These are phyloP conservation scores for Aurifilum marmelostoma DNA, from an alignment of 2,329 filamentous ascomycete species.

Conservation along the genomic window DNA sequence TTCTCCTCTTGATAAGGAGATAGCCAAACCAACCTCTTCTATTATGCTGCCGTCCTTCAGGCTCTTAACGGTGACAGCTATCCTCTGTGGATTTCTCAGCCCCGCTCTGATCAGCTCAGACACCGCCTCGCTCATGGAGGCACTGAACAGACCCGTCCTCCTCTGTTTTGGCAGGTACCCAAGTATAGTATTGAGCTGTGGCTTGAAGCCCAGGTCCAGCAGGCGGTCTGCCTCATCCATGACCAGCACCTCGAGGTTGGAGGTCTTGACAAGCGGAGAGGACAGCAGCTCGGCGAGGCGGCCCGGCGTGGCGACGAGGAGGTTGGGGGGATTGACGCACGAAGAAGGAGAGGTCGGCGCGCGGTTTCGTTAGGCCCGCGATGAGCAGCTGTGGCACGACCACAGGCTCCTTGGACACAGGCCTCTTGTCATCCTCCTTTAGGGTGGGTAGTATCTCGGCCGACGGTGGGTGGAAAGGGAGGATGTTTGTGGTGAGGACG, in stretches of 20 bases:
- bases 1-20: not conserved
- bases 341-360: conserved; percentile 86
- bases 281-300: conserved; percentile 84
- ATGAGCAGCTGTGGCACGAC: conserved; percentile 86
- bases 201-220: conserved; percentile 91
- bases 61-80: conserved; percentile 88
- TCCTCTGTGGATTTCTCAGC: conserved; percentile 90
- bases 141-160: conserved; percentile 90
- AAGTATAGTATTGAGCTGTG: conserved; percentile 84
- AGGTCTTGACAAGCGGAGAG: conserved; percentile 85
- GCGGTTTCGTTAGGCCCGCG: conserved; percentile 76
- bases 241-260: conserved; percentile 88
- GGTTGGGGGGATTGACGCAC: conserved; percentile 81
- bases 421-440: conserved; percentile 55
- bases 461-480: conserved; percentile 83
- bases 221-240: conserved; percentile 94
- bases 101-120: conserved; percentile 91
- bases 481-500: conserved; percentile 69
- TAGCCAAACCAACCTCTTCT: conserved; percentile 56
- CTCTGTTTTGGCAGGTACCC: conserved; percentile 87
- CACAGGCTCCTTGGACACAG: conserved; percentile 49
- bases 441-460: conserved; percentile 64
- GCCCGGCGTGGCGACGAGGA: conserved; percentile 89
- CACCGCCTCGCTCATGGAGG: conserved; percentile 93
- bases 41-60: conserved; percentile 64